Evolutionary conservation across 177 flowering plant species (phyloP).

Genomic region (Tripterygium wilfordii): DNA sequence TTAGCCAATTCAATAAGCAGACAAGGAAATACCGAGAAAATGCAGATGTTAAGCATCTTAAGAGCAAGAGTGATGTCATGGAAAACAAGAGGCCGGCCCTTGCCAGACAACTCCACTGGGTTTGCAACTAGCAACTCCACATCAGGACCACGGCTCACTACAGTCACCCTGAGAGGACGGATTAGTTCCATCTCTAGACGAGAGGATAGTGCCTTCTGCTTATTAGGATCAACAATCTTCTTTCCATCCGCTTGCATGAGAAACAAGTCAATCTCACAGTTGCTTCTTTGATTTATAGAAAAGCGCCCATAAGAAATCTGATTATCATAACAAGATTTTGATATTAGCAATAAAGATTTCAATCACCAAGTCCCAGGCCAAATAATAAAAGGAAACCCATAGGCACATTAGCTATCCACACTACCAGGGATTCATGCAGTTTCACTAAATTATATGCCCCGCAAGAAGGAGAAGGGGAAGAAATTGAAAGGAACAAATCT

Average conservation of each 20-base stretch:
- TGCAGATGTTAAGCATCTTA: slow-evolving; percentile 41
- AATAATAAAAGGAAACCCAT: no score
- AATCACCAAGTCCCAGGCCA: no score
- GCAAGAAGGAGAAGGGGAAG: no score
- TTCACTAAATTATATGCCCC: no score
- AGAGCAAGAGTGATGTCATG: slow-evolving; percentile 57
- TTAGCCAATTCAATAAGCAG: no score
- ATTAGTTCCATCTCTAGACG: slow-evolving; percentile 40
- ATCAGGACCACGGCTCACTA: slow-evolving; percentile 60
- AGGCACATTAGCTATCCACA: no score
- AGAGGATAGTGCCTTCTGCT: slow-evolving; percentile 36
- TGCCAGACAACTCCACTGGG: slow-evolving; percentile 60
- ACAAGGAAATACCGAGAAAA: slow-evolving; percentile 41
- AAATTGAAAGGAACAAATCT: no score
- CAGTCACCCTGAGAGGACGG: slow-evolving; percentile 51
- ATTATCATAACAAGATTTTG: not conserved
- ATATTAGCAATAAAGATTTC: not conserved
- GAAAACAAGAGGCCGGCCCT: slow-evolving; percentile 64
- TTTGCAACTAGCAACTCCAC: slow-evolving; percentile 62
- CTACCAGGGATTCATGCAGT: no score
- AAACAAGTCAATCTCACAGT: slow-evolving; percentile 55
- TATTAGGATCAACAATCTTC: slow-evolving; percentile 47
- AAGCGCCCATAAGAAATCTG: slow-evolving; percentile 64
- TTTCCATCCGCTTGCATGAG: slow-evolving; percentile 52
- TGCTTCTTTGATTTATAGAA: slow-evolving; percentile 23